Conservation (phyloP, 179 eudicot genomes). For the Vitellaria paradoxa region DNA sequence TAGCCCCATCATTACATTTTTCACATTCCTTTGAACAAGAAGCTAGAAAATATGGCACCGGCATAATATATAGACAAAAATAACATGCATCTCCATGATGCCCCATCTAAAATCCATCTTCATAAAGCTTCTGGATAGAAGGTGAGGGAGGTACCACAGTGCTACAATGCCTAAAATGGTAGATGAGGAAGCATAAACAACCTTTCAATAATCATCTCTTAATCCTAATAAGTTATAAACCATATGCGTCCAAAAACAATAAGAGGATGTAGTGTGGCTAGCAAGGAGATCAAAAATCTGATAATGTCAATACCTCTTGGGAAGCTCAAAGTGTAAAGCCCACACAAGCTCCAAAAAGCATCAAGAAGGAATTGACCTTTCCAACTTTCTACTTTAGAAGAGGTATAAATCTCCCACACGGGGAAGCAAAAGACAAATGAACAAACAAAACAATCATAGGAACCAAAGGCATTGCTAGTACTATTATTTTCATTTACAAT, state of each 20-base stretch:
- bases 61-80: too few relatives aligned
- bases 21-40: too few relatives aligned
- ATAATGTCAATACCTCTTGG: not conserved
- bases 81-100: too few relatives aligned
- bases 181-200: not conserved
- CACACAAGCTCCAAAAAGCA: not conserved
- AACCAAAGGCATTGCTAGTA: not conserved
- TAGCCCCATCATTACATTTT: too few relatives aligned
- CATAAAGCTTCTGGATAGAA: not conserved
- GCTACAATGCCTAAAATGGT: not conserved
- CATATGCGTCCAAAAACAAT: not conserved
- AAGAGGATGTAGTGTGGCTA: not conserved
- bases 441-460: not conserved
- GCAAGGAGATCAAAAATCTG: not conserved
- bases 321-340: not conserved
- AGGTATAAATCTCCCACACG: not conserved
- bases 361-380: not conserved
- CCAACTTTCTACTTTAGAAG: not conserved
- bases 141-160: not conserved
- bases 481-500: constrained; percentile 4
- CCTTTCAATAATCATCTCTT: not conserved
- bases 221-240: not conserved
- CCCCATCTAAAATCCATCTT: too few relatives aligned
- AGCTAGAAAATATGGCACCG: too few relatives aligned
- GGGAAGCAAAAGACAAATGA: not conserved